phyloP scores from a whole-genome alignment of 805 yeast species.

The Lachancea fermentati region DNA sequence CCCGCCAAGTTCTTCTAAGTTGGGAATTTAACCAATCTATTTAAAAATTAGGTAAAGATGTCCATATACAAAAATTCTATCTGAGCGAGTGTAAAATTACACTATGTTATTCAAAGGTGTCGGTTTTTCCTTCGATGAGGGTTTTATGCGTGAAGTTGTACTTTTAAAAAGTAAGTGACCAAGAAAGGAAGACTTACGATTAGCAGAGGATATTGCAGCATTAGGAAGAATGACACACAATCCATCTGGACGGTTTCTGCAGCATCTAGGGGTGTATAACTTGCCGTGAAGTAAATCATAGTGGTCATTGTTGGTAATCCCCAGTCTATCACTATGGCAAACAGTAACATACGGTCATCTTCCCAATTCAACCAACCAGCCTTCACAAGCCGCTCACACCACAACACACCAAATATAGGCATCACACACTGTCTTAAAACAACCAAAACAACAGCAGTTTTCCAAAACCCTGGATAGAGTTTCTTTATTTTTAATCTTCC shows the following conservation, averaged over 20 bases:
- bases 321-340: slow-evolving; percentile 70
- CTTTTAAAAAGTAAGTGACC: slow-evolving; percentile 32
- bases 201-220: slow-evolving; percentile 66
- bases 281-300: slow-evolving; percentile 80
- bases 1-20: no score
- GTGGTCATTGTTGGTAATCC: slow-evolving; percentile 90
- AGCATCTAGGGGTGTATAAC: slow-evolving; percentile 64
- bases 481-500: slow-evolving; percentile 61
- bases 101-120: no score
- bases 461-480: slow-evolving; percentile 62
- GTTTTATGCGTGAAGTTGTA: slow-evolving; percentile 27
- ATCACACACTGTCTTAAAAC: slow-evolving; percentile 56
- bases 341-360: slow-evolving; percentile 51
- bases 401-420: slow-evolving; percentile 74
- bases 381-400: slow-evolving; percentile 54
- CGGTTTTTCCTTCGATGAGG: no score
- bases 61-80: no score
- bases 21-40: no score
- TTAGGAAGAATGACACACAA: slow-evolving; percentile 69
- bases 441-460: slow-evolving; percentile 57
- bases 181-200: slow-evolving; percentile 69
- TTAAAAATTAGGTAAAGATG: no score
- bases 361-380: slow-evolving; percentile 60
- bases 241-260: slow-evolving; percentile 59
- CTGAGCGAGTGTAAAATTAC: no score